Base-by-base conservation (phyloP, 1,139 yeast species). In the Saccharomyces hybrid region DNA sequence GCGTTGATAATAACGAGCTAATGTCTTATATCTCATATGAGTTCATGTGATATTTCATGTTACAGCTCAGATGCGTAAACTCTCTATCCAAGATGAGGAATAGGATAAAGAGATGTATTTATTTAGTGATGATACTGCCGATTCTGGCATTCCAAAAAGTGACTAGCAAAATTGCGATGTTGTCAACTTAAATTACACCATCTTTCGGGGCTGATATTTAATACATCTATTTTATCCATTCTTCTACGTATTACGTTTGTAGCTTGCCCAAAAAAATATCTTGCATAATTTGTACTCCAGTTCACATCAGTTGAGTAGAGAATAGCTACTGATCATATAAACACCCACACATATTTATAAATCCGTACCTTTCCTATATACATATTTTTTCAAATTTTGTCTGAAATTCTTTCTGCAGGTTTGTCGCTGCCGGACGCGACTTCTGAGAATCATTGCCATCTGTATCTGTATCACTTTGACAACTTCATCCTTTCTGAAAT, bases 201-300 rank as follows among this genome's bases (percentile, higher is more conserved):
- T 70, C 73, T 70, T 70, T 70, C 73, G 73, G 73, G 73, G 61
- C 73, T 70, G 73, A 70, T 63, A 38, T 38, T 38, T 6, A 38
- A 19, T 38, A 16, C 44, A 38, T 16, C 44, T 38, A 7, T 16
- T 38, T 19, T 19, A 19, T 38, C 44, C 26, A 4, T 19, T 38
- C 25, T 19, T 38, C 7, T 38, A 8, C 14, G 16, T 38, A 16
- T 3, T 8, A 3, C 23, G 27, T 16, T 2, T 16, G 13, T 16
- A 16, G 13, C 23, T 9, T 11, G 23, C 3, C 25, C 19, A 16
- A 38, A 19, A 9, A 9, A 19, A 38, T 38, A 9, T 9, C n/a
- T 16, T 19, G 14, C 11, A 16, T 38, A 19, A 38, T 9, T 9
- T 16, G 7, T 9, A 14, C 9, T 38, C 11, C 13, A 11, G 25